Evolutionary conservation across 371 early-diverging fungal genomes (phyloP).

Genomic region (Zopfochytrium polystomum): DNA sequence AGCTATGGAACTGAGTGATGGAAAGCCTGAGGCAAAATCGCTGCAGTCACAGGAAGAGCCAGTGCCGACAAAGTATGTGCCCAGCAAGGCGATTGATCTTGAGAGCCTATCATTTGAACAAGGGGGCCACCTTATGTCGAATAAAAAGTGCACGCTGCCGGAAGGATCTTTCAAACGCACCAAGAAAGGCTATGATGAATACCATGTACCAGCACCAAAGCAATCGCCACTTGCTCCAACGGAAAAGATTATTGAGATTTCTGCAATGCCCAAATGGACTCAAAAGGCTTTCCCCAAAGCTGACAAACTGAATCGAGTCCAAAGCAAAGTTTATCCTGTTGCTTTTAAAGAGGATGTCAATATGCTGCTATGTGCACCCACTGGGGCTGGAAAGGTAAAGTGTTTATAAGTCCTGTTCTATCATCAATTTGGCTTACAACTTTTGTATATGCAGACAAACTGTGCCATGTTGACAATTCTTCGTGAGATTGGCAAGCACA

Average conservation of each 20-base stretch:
- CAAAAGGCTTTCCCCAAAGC: conserved; percentile 77
- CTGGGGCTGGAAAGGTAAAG: conserved; percentile 88
- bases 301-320: conserved; percentile 82
- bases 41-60: neutral
- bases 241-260: conserved; percentile 71
- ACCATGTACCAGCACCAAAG: conserved; percentile 92
- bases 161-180: conserved; percentile 87
- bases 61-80: conserved; percentile 4
- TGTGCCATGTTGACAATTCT: conserved; percentile 95
- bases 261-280: conserved; percentile 82
- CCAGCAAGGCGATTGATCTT: conserved; percentile 61
- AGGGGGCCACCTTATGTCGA: conserved; percentile 94
- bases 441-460: conserved; percentile 71
- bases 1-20: conserved; percentile 66
- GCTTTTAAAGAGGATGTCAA: conserved; percentile 91
- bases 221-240: conserved; percentile 59
- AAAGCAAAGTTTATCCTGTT: conserved; percentile 81
- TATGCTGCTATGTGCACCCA: conserved; percentile 97
- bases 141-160: conserved; percentile 91
- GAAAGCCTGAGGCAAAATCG: conserved; percentile 22
- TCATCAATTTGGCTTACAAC: neutral
- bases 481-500: conserved; percentile 75
- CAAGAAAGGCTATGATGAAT: conserved; percentile 96
- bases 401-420: neutral
- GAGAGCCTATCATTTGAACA: conserved; percentile 82